Conservation (phyloP, 2,329 filamentous ascomycete genomes). For the Ophiostoma sp. region DNA sequence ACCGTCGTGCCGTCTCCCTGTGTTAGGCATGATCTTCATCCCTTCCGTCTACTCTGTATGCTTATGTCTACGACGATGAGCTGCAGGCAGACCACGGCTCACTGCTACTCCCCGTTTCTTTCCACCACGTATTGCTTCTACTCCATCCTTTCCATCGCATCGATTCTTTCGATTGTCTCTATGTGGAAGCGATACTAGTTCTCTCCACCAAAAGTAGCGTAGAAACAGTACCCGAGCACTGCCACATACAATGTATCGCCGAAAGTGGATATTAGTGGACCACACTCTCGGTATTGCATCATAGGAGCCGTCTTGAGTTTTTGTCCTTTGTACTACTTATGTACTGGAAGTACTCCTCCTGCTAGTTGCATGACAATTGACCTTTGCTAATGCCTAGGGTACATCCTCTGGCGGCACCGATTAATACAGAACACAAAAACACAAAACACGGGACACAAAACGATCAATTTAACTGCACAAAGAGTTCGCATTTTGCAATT, state of each 20-base stretch:
- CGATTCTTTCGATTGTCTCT: neutral
- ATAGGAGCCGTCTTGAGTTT: constrained; percentile 1
- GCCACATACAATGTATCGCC: constrained; percentile 13
- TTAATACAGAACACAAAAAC: neutral
- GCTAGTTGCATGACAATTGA: neutral
- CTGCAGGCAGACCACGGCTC: neutral
- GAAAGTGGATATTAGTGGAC: constrained; percentile 3
- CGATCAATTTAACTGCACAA: neutral
- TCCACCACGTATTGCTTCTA: neutral
- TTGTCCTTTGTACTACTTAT: neutral
- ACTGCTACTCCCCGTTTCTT: neutral
- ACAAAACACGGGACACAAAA: neutral
- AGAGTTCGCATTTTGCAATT: neutral
- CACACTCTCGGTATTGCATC: constrained; percentile 12
- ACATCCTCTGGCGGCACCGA: neutral
- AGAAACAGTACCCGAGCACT: neutral
- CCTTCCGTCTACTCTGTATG: neutral
- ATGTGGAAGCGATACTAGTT: neutral
- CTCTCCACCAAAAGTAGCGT: neutral
- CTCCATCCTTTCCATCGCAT: neutral
- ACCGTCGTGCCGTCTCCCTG: neutral
- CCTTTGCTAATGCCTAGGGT: neutral
- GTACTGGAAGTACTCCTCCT: neutral
- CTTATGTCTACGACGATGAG: neutral
- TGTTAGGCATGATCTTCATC: constrained; percentile 5